Evolutionary conservation across 148 eudicot species (phyloP).

Genomic region (Amaranthus palmeri): DNA sequence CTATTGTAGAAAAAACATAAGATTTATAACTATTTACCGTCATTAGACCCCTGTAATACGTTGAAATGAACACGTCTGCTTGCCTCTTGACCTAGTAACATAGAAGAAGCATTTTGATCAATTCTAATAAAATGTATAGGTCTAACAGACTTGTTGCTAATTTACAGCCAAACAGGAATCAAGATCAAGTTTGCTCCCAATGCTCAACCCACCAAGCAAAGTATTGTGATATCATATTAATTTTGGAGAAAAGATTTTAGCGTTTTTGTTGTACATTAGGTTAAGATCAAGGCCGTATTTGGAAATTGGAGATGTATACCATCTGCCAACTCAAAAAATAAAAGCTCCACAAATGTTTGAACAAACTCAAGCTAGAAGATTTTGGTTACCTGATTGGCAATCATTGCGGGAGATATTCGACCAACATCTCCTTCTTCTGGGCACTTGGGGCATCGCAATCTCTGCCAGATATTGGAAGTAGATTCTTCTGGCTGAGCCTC

Average conservation of each 20-base stretch:
- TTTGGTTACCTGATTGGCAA: slow-evolving; percentile 84
- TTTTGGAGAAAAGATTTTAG: neutral
- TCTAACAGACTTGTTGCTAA: neutral
- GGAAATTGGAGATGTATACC: neutral
- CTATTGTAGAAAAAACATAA: neutral
- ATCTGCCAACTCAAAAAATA: neutral
- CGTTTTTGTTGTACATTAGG: neutral
- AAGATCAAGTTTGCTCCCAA: neutral
- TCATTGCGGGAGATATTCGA: slow-evolving; percentile 54
- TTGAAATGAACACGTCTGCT: slow-evolving; percentile 64
- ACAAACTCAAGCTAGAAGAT: neutral
- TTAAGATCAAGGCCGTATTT: neutral
- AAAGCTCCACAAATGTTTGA: neutral
- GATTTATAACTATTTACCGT: slow-evolving; percentile 39
- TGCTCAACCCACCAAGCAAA: too few species aligned
- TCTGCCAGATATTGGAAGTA: slow-evolving; percentile 49
- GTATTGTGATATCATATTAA: too few species aligned
- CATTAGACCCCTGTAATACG: slow-evolving; percentile 82
- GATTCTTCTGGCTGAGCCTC: slow-evolving; percentile 41
- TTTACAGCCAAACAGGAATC: neutral
- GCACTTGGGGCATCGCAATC: slow-evolving; percentile 72
- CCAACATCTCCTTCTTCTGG: slow-evolving; percentile 70
- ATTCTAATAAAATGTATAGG: neutral
- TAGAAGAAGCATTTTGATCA: slow-evolving; percentile 6
- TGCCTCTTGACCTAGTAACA: slow-evolving; percentile 68